Conservation (phyloP, 2,329 filamentous ascomycete genomes). For the Basipetospora chlamydospora region DNA sequence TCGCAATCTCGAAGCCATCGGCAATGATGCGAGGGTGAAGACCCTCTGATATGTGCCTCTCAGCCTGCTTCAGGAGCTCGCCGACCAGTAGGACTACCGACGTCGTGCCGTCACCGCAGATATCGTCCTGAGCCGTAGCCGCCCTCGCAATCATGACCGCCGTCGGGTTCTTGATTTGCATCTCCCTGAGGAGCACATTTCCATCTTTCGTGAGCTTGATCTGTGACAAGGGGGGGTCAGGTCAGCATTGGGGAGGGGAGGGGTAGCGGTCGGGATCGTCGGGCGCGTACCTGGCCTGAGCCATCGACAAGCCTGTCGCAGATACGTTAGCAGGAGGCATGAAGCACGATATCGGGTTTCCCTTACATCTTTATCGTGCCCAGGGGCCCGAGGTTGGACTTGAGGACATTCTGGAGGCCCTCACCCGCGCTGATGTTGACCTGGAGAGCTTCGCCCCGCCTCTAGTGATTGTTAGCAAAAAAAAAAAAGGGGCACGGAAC, state of each 20-base stretch:
- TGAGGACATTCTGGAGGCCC: conserved; percentile 83
- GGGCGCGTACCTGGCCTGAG: conserved; percentile 43
- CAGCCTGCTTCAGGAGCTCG: conserved; percentile 93
- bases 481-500: conserved; percentile 26
- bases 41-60: conserved; percentile 92
- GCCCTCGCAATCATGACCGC: conserved; percentile 73
- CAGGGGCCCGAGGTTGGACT: conserved; percentile 85
- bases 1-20: conserved; percentile 94
- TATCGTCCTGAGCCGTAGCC: conserved; percentile 95
- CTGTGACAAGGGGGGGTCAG: conserved; percentile 28
- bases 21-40: conserved; percentile 93
- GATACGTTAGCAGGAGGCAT: conserved; percentile 12
- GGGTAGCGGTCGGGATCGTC: too few relatives aligned
- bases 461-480: conserved; percentile 33
- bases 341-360: not conserved
- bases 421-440: conserved; percentile 97
- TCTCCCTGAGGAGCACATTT: conserved; percentile 65
- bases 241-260: conserved; percentile 1
- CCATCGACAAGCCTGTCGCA: conserved; percentile 49
- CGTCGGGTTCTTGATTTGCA: conserved; percentile 97
- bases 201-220: conserved; percentile 99
- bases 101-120: conserved; percentile 94
- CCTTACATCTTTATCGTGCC: conserved; percentile 89
- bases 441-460: conserved; percentile 88
- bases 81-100: conserved; percentile 91